Evolutionary conservation across 208 protist genomes (phyloP).

Genomic region (Wallacemonas sp.): DNA sequence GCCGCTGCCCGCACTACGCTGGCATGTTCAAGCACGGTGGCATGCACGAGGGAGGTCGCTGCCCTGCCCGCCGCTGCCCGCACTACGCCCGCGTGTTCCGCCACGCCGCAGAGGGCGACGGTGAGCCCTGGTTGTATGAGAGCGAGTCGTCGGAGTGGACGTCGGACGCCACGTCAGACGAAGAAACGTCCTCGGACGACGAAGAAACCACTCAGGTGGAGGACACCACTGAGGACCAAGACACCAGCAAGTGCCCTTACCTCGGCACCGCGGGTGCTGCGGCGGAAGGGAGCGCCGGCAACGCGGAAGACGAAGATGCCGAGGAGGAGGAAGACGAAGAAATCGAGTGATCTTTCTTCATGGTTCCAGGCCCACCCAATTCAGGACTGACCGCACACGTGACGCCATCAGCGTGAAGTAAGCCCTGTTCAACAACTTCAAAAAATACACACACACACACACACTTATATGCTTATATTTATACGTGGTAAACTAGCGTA

Average conservation of each 20-base stretch:
- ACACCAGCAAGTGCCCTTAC: conserved; percentile 1
- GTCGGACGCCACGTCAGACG: neutral
- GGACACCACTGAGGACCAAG: neutral
- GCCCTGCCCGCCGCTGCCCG: neutral
- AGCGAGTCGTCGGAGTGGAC: neutral
- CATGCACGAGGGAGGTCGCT: neutral
- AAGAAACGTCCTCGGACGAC: neutral
- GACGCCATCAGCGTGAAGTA: no score
- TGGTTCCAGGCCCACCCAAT: no score
- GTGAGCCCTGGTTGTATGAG: neutral
- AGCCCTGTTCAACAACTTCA: no score
- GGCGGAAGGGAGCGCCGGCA: neutral
- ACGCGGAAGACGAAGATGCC: neutral
- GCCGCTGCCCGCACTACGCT: neutral
- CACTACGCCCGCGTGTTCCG: no score
- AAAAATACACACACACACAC: no score
- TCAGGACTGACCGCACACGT: no score
- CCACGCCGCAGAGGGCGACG: neutral
- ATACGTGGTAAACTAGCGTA: no score
- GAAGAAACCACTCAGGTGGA: neutral
- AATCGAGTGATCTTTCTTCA: no score
- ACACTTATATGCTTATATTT: no score
- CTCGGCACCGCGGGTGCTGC: neutral
- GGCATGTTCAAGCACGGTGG: no score
- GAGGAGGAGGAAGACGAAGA: neutral